Conservation (phyloP, 257 asterid species). For the Solanum peruvianum region DNA sequence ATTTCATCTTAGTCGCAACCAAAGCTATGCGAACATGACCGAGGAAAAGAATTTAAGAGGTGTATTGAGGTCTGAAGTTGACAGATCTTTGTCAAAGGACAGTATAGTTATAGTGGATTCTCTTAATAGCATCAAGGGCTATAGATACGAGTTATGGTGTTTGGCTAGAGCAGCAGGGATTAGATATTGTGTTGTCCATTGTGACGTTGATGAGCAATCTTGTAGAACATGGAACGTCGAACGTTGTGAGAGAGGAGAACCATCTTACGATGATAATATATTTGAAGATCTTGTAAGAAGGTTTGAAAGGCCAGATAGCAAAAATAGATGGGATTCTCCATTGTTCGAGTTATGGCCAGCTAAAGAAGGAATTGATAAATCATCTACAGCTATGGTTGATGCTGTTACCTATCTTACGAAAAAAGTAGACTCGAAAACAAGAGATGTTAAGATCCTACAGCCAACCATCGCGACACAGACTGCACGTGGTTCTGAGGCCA, state of each 20-base stretch:
- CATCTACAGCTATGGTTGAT: conserved; percentile 52
- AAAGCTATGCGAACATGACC: conserved; percentile 72
- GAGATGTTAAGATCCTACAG: conserved; percentile 69
- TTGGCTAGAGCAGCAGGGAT: conserved; percentile 94
- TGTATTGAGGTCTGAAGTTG: conserved; percentile 90
- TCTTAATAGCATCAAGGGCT: conserved; percentile 91
- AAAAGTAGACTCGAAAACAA: conserved; percentile 70
- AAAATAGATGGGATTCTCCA: conserved; percentile 96
- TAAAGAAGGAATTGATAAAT: conserved; percentile 51
- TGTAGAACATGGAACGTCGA: conserved; percentile 75
- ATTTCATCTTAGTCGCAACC: conserved; percentile 80
- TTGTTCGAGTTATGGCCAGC: conserved; percentile 73
- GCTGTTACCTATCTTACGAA: conserved; percentile 73
- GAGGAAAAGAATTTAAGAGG: conserved; percentile 92
- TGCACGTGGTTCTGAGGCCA: conserved; percentile 48
- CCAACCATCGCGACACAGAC: conserved; percentile 92
- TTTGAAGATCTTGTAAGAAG: conserved; percentile 77
- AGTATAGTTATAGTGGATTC: conserved; percentile 77
- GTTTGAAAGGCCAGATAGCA: conserved; percentile 89
- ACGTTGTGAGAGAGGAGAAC: conserved; percentile 39
- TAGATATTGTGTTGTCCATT: conserved; percentile 75
- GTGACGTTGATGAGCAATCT: conserved; percentile 45
- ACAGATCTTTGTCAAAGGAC: conserved; percentile 73
- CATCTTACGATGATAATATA: conserved; percentile 46
- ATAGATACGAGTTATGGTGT: conserved; percentile 96